Evolutionary conservation across 495 filamentous ascomycete species (phyloP), one percentile per base, ranked within the genome.

Genomic region (Talaromyces borbonicus): DNA sequence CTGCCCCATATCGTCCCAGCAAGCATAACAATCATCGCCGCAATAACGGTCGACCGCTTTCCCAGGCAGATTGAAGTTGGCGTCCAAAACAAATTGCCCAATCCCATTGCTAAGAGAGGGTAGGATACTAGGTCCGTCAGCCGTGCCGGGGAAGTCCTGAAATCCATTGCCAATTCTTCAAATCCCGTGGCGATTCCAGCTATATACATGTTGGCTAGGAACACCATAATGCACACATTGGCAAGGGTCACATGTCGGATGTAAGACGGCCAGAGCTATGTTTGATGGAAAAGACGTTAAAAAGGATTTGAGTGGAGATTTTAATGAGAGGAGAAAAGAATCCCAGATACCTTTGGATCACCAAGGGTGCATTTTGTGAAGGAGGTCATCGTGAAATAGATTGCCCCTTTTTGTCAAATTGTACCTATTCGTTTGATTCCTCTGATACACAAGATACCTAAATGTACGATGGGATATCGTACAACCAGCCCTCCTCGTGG

Each of bases 1-100:
- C 46, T 48, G 23, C 55, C 59, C 60, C 60, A 62, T 5, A 62
- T 59, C 8, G 62, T 63, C 6, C 68, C 63, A 4, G 64, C 47
- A 7, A 66, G 47, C 27, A 68, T 61, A 12, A 65, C 54, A 1
- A 66, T 32, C 19, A 67, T 57, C 4, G 72, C 70, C 1, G 72
- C 22, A 2, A 77, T 46, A 0, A 72, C 59, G 16, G 68, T 49
- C 5, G 66, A 66, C 1, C 74, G 65, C 11, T 73, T 63, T 11
- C 74, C 73, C 36, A 64, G 73, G 19, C 67, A 57, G 23, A 73
- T 64, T 0, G 74, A 65, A 9, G 76, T 46, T 1, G 73, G 74
- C 30, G 71, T 71, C 66, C 72, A 73, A 35, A 74, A 49, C 6
- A 74, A 38, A 7, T 72, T 72, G 1, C 63, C 58, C 19, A 64